phyloP scores from a whole-genome alignment of 1,139 yeast genomes.

The Magnusiomyces fungicola region DNA sequence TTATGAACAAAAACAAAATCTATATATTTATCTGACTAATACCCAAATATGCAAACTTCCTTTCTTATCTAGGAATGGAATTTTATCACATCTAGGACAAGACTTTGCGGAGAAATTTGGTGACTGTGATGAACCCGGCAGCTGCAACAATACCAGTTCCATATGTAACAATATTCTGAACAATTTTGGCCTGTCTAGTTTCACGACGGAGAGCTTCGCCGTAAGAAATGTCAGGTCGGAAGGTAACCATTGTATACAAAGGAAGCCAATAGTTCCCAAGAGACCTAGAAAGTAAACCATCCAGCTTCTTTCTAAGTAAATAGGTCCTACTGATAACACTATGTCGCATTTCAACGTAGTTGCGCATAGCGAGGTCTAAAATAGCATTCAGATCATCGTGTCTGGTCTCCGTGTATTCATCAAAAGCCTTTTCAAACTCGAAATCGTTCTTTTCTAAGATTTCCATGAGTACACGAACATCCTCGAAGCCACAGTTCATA shows the following conservation, averaged over 20 bases:
- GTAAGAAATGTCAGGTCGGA: slow-evolving; percentile 75
- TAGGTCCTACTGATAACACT: slow-evolving; percentile 63
- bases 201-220: slow-evolving; percentile 55
- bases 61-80: too few species aligned
- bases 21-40: too few species aligned
- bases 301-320: slow-evolving; percentile 59
- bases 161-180: slow-evolving; percentile 14
- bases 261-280: slow-evolving; percentile 70
- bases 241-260: slow-evolving; percentile 85
- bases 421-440: slow-evolving; percentile 46
- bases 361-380: slow-evolving; percentile 67
- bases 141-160: slow-evolving; percentile 8
- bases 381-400: slow-evolving; percentile 67
- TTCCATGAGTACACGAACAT: slow-evolving; percentile 60
- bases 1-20: not conserved
- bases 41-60: too few species aligned
- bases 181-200: slow-evolving; percentile 40
- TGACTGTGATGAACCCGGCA: slow-evolving; percentile 6
- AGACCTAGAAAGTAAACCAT: slow-evolving; percentile 51
- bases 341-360: slow-evolving; percentile 83
- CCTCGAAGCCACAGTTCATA: slow-evolving; percentile 95
- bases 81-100: slow-evolving; percentile 2
- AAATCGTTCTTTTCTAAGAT: slow-evolving; percentile 40
- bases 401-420: slow-evolving; percentile 49
- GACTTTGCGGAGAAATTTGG: slow-evolving; percentile 11